These are phyloP conservation scores for Tetradesmus lagerheimii DNA, from an alignment of 139 green algal species.

Conservation along the genomic window DNA sequence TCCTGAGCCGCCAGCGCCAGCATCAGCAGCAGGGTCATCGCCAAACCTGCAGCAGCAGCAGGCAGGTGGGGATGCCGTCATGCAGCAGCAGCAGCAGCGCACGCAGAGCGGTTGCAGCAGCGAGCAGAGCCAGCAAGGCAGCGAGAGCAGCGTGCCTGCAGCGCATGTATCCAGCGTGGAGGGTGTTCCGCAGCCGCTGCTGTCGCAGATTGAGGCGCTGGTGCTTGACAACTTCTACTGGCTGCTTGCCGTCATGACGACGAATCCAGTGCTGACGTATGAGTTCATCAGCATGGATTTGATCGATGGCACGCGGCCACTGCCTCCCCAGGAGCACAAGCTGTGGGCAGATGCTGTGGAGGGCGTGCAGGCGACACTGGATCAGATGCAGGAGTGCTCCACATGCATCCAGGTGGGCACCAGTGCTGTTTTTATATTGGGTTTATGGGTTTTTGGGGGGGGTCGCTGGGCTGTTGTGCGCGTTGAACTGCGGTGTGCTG, in stretches of 20 bases:
- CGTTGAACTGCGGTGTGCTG: too few relatives aligned
- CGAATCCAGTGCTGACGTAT: conserved; percentile 28
- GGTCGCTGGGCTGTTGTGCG: too few relatives aligned
- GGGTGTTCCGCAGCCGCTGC: conserved; percentile 20
- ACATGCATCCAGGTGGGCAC: conserved; percentile 22
- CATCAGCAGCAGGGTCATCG: not conserved
- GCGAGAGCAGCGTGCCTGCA: not conserved
- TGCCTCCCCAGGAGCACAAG: conserved; percentile 17
- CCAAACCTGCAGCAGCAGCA: conserved; percentile 7
- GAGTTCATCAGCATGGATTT: conserved; percentile 45
- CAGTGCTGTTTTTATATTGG: not conserved
- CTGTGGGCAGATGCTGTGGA: conserved; percentile 3
- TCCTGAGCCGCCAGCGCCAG: conserved; percentile 19
- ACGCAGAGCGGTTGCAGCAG: not conserved
- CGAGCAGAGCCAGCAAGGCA: not conserved
- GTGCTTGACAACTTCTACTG: conserved; percentile 47
- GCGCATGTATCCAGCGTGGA: not conserved
- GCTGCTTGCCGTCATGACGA: conserved; percentile 45
- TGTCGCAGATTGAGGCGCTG: conserved; percentile 27
- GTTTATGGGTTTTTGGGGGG: not conserved
- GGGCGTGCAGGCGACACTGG: not conserved
- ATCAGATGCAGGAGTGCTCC: conserved; percentile 39
- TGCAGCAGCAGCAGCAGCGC: not conserved
- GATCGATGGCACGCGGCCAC: not conserved
- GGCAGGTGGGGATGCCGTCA: not conserved